A percentile compares a stretch with the other conserved stretches of the same genome.
Conservation (phyloP, 139 green algal genomes). For the Nannochloris sp. region DNA sequence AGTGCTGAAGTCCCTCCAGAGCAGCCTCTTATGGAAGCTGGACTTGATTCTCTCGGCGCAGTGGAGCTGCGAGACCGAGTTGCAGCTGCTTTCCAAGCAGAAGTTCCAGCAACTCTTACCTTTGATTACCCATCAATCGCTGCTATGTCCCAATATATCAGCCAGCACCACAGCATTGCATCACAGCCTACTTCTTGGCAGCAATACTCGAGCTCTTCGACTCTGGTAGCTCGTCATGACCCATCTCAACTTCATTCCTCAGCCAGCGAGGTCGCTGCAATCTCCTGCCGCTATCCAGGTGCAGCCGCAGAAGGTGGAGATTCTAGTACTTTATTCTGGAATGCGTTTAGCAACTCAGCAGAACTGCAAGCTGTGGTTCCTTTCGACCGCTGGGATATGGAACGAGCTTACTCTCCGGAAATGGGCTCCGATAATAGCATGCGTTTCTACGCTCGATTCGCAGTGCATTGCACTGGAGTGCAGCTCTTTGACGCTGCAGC, state of each 20-base stretch:
- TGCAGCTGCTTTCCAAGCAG: constrained; percentile 21
- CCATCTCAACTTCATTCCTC: background rate
- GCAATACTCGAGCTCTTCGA: too few species aligned
- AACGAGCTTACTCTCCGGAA: constrained; percentile 9
- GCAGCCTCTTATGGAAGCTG: constrained; percentile 35
- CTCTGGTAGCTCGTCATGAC: too few species aligned
- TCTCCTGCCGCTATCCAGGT: constrained; percentile 1
- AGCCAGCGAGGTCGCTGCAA: background rate
- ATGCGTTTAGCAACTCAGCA: background rate
- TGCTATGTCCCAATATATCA: constrained; percentile 1
- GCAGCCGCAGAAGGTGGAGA: background rate
- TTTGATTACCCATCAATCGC: constrained; percentile 51
- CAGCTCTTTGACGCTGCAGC: constrained; percentile 53
- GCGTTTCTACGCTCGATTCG: constrained; percentile 37
- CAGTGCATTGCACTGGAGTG: constrained; percentile 42
- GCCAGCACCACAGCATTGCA: background rate
- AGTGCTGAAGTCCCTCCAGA: constrained; percentile 17
- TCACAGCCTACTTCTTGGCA: background rate
- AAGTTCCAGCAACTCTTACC: constrained; percentile 41
- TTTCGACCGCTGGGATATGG: constrained; percentile 23
- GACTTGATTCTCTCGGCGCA: constrained; percentile 59
- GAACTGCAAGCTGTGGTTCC: constrained; percentile 22
- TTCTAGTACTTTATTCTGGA: background rate
- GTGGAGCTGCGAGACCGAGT: constrained; percentile 68
- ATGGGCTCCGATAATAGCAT: background rate